These are phyloP conservation scores for Rosa persica DNA, from an alignment of 306 rosid genomes.

Conservation along the genomic window DNA sequence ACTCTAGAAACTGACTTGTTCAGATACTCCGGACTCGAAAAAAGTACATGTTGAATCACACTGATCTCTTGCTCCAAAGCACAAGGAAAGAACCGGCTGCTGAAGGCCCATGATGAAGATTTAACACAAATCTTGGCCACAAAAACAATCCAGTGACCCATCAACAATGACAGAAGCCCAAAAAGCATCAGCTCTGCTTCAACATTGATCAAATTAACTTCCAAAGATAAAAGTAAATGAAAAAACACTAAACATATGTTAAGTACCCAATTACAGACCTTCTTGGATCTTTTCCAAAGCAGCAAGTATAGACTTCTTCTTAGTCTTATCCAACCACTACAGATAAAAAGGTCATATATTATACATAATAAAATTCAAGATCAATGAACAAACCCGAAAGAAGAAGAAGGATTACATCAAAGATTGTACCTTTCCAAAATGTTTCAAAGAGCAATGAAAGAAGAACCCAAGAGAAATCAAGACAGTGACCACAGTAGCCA, in stretches of 20 bases:
- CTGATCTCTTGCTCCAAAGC: constrained; percentile 29
- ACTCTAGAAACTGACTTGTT: constrained; percentile 46
- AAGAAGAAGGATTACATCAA: not conserved
- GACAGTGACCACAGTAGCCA: constrained; percentile 68
- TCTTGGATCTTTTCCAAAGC: constrained; percentile 82
- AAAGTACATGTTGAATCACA: constrained; percentile 22
- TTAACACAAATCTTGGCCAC: constrained; percentile 90
- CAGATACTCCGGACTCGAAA: constrained; percentile 26
- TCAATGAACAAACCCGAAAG: constrained; percentile 16
- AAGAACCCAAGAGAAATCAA: constrained; percentile 66
- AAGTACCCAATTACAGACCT: constrained; percentile 39
- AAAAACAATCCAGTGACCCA: constrained; percentile 84
- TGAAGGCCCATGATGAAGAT: constrained; percentile 54
- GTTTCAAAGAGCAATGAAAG: constrained; percentile 48
- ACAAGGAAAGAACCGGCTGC: constrained; percentile 78
- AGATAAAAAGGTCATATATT: not conserved
- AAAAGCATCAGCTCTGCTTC: constrained; percentile 84
- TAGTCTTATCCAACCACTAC: constrained; percentile 75
- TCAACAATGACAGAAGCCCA: constrained; percentile 81
- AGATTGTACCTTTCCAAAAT: constrained; percentile 48
- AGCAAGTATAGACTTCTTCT: constrained; percentile 76
- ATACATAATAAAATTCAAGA: not conserved
- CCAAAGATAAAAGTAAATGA: not conserved
- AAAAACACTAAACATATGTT: not conserved
- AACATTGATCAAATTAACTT: constrained; percentile 7